Evolutionary conservation across 768 basidiomycete species (phyloP).

Genomic region (Naematelia aurantialba): DNA sequence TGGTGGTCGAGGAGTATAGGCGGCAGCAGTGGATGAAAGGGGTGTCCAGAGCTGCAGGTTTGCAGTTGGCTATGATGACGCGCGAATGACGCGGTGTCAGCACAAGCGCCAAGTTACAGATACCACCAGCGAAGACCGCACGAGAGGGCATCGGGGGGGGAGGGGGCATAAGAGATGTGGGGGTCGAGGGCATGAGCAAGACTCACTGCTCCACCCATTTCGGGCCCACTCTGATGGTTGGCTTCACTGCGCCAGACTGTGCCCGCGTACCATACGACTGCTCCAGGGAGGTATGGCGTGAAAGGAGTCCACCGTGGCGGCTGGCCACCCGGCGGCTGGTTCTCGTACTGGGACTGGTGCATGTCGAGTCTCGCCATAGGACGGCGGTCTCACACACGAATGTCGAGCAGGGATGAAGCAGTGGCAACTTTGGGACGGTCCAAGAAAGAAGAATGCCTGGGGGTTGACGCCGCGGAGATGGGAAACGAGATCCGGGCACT

Average conservation of each 20-base stretch:
- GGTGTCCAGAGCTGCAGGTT: constrained; percentile 41
- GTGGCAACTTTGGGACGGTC: not conserved
- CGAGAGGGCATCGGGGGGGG: not conserved
- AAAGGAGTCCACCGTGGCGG: constrained; percentile 2
- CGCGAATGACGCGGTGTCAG: not conserved
- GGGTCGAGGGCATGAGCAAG: not conserved
- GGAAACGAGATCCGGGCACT: too few relatives aligned
- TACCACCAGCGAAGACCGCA: not conserved
- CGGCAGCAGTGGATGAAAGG: constrained; percentile 10
- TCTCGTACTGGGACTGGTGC: not conserved
- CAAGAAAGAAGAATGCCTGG: not conserved
- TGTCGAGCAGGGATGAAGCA: too few relatives aligned
- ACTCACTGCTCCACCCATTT: constrained; percentile 23
- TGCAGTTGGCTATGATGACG: constrained; percentile 22
- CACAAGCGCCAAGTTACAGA: not conserved
- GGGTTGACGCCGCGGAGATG: too few relatives aligned
- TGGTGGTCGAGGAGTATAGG: constrained; percentile 5
- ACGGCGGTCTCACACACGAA: not conserved
- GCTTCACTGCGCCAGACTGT: constrained; percentile 35
- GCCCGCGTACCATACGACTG: constrained; percentile 27
- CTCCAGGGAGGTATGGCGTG: constrained; percentile 16
- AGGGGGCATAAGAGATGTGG: not conserved
- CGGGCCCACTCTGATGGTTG: constrained; percentile 21
- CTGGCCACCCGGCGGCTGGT: not conserved
- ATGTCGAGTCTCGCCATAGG: not conserved